Evolutionary conservation across 2,329 filamentous ascomycete genomes (phyloP).

Genomic region (Beauveria sp.): DNA sequence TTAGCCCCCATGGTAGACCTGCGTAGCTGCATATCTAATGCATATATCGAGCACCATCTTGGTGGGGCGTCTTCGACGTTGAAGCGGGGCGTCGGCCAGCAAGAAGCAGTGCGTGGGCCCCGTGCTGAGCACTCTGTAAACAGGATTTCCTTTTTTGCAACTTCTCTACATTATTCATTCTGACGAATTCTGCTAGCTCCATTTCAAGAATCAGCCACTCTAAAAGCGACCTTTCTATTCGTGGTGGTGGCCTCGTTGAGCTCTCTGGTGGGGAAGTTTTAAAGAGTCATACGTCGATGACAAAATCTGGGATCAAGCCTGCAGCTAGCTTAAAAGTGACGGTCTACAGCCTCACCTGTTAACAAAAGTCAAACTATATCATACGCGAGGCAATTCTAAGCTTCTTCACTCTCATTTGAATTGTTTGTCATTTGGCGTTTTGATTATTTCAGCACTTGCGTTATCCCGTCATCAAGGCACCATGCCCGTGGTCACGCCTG

Average conservation of each 20-base stretch:
- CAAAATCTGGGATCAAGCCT: background rate
- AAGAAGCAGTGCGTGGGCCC: conserved; percentile 10
- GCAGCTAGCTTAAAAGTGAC: background rate
- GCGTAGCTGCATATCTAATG: conserved; percentile 22
- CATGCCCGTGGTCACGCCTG: conserved; percentile 89
- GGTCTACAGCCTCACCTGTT: background rate
- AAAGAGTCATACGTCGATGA: conserved; percentile 10
- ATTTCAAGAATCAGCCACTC: background rate
- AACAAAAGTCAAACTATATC: background rate
- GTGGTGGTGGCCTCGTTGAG: background rate
- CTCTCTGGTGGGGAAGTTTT: conserved; percentile 6
- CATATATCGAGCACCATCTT: conserved; percentile 18
- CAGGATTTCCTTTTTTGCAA: background rate
- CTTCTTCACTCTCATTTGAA: conserved; percentile 1
- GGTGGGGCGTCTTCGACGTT: conserved; percentile 16
- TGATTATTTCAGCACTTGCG: background rate
- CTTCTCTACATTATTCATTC: conserved; percentile 3
- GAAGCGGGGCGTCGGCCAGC: conserved; percentile 19
- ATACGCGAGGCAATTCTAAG: background rate
- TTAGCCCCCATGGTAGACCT: conserved; percentile 16
- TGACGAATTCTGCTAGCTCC: conserved; percentile 5
- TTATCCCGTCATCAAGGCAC: conserved; percentile 20
- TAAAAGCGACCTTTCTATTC: background rate
- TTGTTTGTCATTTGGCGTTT: background rate
- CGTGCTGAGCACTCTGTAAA: conserved; percentile 7